These are phyloP conservation scores for Dicorynia guianensis DNA, from an alignment of 306 rosid species.

Conservation along the genomic window DNA sequence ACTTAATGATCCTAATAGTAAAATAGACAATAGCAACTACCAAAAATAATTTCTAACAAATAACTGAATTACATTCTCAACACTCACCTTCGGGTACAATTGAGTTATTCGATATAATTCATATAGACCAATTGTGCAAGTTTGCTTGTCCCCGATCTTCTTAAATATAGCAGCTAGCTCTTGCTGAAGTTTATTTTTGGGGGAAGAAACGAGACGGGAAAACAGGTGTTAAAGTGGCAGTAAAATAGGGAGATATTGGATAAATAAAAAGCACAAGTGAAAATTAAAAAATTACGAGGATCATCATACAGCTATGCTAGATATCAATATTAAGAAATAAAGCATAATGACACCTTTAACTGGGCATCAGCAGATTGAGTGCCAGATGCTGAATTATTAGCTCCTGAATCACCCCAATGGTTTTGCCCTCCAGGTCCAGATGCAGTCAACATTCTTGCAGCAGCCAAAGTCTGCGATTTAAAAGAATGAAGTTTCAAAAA, in stretches of 20 bases:
- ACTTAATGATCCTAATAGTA: no score
- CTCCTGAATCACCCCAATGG: conserved; percentile 93
- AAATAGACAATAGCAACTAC: not conserved
- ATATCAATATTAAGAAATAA: conserved; percentile 9
- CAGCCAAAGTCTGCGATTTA: conserved; percentile 84
- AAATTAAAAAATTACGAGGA: not conserved
- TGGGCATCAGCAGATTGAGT: conserved; percentile 95
- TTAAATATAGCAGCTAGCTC: conserved; percentile 99
- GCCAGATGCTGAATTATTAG: conserved; percentile 86
- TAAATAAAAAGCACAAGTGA: not conserved
- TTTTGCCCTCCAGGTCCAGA: conserved; percentile 95
- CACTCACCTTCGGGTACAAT: conserved; percentile 84
- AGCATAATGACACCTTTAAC: conserved; percentile 68
- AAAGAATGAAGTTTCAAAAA: not conserved
- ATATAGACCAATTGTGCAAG: conserved; percentile 91
- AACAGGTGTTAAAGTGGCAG: conserved; percentile 20
- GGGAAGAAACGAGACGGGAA: conserved; percentile 20
- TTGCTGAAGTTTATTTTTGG: conserved; percentile 63
- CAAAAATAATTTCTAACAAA: conserved; percentile 5
- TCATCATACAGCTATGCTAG: not conserved
- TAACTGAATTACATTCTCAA: conserved; percentile 3
- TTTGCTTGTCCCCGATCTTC: conserved; percentile 99
- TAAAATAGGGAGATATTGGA: conserved; percentile 9
- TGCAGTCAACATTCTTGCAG: conserved; percentile 98
- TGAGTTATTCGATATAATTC: conserved; percentile 95